Evolutionary conservation across 768 basidiomycete genomes (phyloP), one percentile per base, ranked within the genome.

Genomic region (Lactifluus hygrophoroides): DNA sequence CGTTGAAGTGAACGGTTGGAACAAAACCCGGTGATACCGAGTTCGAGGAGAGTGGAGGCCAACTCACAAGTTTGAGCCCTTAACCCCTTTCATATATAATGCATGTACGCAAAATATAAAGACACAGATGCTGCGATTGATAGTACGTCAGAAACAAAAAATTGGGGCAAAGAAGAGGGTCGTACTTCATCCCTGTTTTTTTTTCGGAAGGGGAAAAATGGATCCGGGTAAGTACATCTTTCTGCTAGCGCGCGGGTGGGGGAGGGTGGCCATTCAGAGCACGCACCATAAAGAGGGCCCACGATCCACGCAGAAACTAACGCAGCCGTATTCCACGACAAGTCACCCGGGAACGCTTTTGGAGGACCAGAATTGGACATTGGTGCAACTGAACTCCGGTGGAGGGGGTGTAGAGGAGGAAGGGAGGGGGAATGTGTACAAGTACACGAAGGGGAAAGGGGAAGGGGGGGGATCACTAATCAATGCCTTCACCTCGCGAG

Each of bases 171-270:
- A 5, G n/a, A 32, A 48, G n/a, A 21, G 13, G 0, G 2, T 16
- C 57, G 23, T 27, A 58, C 57, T 58, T 58, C 6, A 58, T 54
- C 13, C 57, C 57, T 58, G 51, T n/a, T 34, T 30, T n/a, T n/a
- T n/a, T n/a, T n/a, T n/a, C n/a, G n/a, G 28, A n/a, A 46, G 10
- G 10, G 0, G 4, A 32, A 5, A 32, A 32, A 32, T 32, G 10
- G 32, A 32, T 32, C 32, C 32, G 2, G 5, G 30, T 27, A 6
- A 27, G 17, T 14, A 10, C 35, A 9, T 27, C 14, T 45, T n/a
- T 37, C 2, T 13, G 34, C 23, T n/a, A 19, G 9, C n/a, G n/a
- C n/a, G n/a, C n/a, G n/a, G n/a, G n/a, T n/a, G n/a, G n/a, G n/a
- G 10, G 14, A 16, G 8, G 45, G 28, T 1, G 13, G 8, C 6